Percentiles rank a stretch among this genome's conserved stretches.
Evolutionary conservation across 345 rosid species (phyloP).

Genomic region (Anacardium occidentale): DNA sequence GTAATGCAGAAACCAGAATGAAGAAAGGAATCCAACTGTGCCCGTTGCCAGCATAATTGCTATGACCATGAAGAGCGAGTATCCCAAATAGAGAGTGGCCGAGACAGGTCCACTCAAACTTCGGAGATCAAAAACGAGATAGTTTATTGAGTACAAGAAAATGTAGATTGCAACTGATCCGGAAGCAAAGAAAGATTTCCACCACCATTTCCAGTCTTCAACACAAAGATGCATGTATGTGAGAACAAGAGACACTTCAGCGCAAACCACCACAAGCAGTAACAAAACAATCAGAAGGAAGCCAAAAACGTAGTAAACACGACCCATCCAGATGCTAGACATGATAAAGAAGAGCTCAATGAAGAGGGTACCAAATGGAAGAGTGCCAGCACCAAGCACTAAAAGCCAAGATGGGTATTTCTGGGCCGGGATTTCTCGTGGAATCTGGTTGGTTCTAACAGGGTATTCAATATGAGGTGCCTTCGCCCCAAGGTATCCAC

Average conservation of each 20-base stretch:
- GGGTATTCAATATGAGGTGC: slow-evolving; percentile 70
- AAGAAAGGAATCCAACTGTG: slow-evolving; percentile 66
- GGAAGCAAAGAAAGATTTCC: slow-evolving; percentile 76
- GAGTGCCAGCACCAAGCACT: slow-evolving; percentile 75
- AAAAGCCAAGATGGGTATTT: slow-evolving; percentile 77
- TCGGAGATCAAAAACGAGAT: slow-evolving; percentile 61
- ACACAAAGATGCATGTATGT: slow-evolving; percentile 80
- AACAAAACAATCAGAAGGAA: slow-evolving; percentile 57
- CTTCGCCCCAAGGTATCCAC: slow-evolving; percentile 63
- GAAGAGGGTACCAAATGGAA: slow-evolving; percentile 73
- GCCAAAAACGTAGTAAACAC: slow-evolving; percentile 69
- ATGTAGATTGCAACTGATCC: slow-evolving; percentile 74
- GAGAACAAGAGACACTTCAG: slow-evolving; percentile 65
- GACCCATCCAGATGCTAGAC: slow-evolving; percentile 80
- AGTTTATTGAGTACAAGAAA: slow-evolving; percentile 62
- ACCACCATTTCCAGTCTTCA: slow-evolving; percentile 81
- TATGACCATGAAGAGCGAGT: slow-evolving; percentile 64
- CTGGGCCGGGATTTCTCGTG: slow-evolving; percentile 69
- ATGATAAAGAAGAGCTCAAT: slow-evolving; percentile 80
- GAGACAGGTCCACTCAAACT: slow-evolving; percentile 70
- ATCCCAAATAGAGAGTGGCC: slow-evolving; percentile 63
- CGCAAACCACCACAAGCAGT: slow-evolving; percentile 71
- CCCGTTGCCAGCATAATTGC: slow-evolving; percentile 77
- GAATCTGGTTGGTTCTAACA: slow-evolving; percentile 75
- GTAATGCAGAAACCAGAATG: slow-evolving; percentile 76